These are phyloP conservation scores for Eremomyces bilateralis DNA, from an alignment of 495 filamentous ascomycete species.

Conservation along the genomic window DNA sequence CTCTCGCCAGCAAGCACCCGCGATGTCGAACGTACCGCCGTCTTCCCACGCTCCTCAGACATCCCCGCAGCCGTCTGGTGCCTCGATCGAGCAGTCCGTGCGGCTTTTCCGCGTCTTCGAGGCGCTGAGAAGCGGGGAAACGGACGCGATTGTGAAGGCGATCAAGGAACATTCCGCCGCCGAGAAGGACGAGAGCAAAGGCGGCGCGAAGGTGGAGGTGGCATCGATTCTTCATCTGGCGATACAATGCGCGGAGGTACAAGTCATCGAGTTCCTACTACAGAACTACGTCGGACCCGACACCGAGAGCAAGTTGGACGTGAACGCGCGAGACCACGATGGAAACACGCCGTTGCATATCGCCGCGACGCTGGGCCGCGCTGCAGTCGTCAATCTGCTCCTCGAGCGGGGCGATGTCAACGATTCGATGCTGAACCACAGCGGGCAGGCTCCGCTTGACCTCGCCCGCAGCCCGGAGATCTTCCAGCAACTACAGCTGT, in stretches of 20 bases:
- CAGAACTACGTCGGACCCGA: slow-evolving; percentile 36
- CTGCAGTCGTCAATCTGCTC: slow-evolving; percentile 55
- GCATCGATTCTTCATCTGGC: slow-evolving; percentile 82
- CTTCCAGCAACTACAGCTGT: slow-evolving; percentile 83
- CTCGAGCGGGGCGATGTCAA: slow-evolving; percentile 65
- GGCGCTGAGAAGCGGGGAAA: slow-evolving; percentile 73
- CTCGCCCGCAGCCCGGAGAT: slow-evolving; percentile 79
- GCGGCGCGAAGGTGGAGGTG: slow-evolving; percentile 43
- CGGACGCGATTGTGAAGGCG: slow-evolving; percentile 68
- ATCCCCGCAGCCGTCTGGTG: slow-evolving; percentile 17
- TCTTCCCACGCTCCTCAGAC: slow-evolving; percentile 5
- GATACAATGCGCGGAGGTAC: slow-evolving; percentile 86
- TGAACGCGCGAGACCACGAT: slow-evolving; percentile 78
- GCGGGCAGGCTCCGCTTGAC: slow-evolving; percentile 70
- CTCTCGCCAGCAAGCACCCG: slow-evolving; percentile 18
- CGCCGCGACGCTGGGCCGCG: slow-evolving; percentile 61
- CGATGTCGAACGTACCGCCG: slow-evolving; percentile 13
- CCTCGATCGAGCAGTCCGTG: slow-evolving; percentile 80
- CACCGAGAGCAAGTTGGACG: slow-evolving; percentile 35
- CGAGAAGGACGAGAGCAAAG: slow-evolving; percentile 26
- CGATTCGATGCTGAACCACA: slow-evolving; percentile 75
- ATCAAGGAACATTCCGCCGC: slow-evolving; percentile 39
- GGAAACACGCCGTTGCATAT: slow-evolving; percentile 87
- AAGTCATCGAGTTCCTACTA: slow-evolving; percentile 90
- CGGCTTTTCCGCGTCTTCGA: slow-evolving; percentile 87